These are phyloP conservation scores for Terana coerulea DNA, from an alignment of 768 basidiomycete species.

Conservation along the genomic window DNA sequence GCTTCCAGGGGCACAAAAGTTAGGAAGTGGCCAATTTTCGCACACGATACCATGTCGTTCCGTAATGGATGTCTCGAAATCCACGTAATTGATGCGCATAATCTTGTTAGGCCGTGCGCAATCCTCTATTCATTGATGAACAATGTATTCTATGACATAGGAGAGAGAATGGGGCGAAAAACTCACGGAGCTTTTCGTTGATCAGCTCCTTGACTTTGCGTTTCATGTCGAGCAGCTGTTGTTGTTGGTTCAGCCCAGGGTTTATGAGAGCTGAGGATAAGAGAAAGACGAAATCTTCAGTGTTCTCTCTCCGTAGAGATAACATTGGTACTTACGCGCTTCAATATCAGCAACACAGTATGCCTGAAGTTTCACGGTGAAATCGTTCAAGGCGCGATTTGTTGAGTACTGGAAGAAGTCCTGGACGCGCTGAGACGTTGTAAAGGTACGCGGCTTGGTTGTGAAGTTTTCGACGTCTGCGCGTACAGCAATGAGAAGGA, in stretches of 20 bases:
- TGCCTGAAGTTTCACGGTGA: constrained; percentile 4
- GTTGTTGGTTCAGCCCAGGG: neutral
- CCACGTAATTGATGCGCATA: constrained; percentile 16
- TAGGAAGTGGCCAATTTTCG: constrained; percentile 20
- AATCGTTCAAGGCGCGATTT: neutral
- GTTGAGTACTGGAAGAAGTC: constrained; percentile 2
- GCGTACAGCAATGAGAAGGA: constrained; percentile 5
- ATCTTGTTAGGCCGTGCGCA: neutral
- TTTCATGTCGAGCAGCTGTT: constrained; percentile 9
- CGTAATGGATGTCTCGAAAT: constrained; percentile 19
- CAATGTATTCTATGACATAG: neutral
- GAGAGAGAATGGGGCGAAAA: neutral
- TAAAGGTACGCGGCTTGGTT: neutral
- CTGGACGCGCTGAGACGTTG: neutral
- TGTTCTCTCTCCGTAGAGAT: neutral
- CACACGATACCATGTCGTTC: constrained; percentile 12
- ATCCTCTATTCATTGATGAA: neutral
- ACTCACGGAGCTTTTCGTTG: constrained; percentile 7
- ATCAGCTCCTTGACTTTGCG: constrained; percentile 1
- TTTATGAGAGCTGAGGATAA: neutral
- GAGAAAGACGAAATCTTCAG: no score
- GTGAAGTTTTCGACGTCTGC: neutral
- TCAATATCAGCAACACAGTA: constrained; percentile 5
- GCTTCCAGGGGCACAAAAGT: constrained; percentile 16
- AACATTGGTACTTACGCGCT: neutral